Evolutionary conservation across 768 basidiomycete species (phyloP), one percentile per base, ranked within the genome.

Genomic region (Trametopsis cervina): DNA sequence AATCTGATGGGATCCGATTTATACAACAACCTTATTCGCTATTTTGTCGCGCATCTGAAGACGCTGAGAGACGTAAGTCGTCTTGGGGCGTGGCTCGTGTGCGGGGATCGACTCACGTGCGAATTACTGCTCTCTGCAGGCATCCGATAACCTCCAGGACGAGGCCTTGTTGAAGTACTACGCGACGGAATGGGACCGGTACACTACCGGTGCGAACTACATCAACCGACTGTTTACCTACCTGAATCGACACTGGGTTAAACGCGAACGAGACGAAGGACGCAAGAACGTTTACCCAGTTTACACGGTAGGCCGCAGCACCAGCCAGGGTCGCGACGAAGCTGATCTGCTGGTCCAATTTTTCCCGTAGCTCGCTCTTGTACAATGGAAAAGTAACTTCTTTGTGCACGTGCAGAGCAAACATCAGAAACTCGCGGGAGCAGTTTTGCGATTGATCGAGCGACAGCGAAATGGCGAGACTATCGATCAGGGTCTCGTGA

Each of bases 231-330:
- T 99, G 27, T 98, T 98, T 72, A 94, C 91, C 2, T 98, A 98
- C 69, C 77, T 99, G 49, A 98, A 99, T 68, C 89, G 95, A 44
- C 93, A 98, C 68, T 99, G 96, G 96, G 95, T 99, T 38, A 95
- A 94, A 71, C 78, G 95, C 44, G 96, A 99, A 64, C 81, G 94
- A 60, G 95, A 98, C 58, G 95, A 98, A 65, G 96, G 96, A 13
- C 75, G 94, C 58, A 94, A 90, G 67, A 86, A 84, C 37, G 88
- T 98, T 18, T 98, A 97, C 69, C 83, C 83, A 1, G 90, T 99
- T 17, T 98, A 98, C 63, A 99, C 95, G 22, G 94, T 95, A 55
- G 61, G 54, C 42, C 27, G 44, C 26, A 22, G 13, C 33, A 44
- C 38, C 24, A 12, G 7, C 15, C 29, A n/a, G 10, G n/a, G n/a